Base-by-base conservation (phyloP, 2,329 filamentous ascomycete species). In the Chrysoporthe deuterocubensis region DNA sequence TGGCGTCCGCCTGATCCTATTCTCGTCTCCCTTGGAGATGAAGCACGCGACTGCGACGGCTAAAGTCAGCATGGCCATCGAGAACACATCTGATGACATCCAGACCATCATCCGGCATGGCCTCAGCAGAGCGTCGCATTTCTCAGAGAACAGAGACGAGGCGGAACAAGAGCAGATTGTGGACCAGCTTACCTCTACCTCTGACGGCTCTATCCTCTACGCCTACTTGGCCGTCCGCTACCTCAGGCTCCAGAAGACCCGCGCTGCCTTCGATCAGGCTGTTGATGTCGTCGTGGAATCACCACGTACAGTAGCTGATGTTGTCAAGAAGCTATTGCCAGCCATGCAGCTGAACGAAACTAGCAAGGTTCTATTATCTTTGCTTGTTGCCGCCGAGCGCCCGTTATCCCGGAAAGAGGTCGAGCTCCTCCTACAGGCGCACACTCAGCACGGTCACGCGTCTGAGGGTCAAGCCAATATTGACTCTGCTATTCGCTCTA, bases 321-420 rank as follows among this genome's bases (percentile, higher is more conserved):
- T 40, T 16, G 59, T 62, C 8, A 43, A 62, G 18, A 62, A 46
- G 59, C 16, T 62, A 2, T 18, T 62, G 37, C 21, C 21, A 9
- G 44, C 32, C 32, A 40, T 62, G 59, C 42, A 50, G 6, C 32
- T 62, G 21, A 42, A 40, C 26, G 42, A 40, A 4, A 16, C 34
- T 43, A 62, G 59, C 44, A 62, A 62, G 44, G 34, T 21, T 18
- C 59, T 62, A 4, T 5, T 62, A 14, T 62, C 59, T 48, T 11
- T 62, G 16, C 59, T 62, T n/a, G 44, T 62, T 37, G 59, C 59
- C 5, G 59, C 59, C 4, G 59, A 62, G 59, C 42, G 59, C 32
- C 59, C 59, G 11, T n/a, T 62, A 4, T 46, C 42, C 44, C 26
- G 59, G 7, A 62, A 34, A 34, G 59, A 62, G 44, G 4, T 62